Evolutionary conservation across 345 rosid species (phyloP).

Genomic region (Xanthoceras sorbifolium): DNA sequence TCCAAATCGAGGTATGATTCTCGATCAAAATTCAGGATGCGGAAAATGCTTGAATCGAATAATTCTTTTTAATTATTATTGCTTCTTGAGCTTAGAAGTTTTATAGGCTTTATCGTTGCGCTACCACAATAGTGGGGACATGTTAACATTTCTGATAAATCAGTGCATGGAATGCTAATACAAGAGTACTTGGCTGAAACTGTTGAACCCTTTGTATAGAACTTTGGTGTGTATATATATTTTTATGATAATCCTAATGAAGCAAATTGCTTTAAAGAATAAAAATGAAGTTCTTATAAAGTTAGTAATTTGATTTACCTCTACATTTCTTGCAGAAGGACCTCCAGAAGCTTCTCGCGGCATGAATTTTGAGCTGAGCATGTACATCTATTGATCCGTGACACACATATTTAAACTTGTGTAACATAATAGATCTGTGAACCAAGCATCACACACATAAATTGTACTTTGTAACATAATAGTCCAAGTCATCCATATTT

Average conservation of each 20-base stretch:
- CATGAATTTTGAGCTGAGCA: slow-evolving; percentile 27
- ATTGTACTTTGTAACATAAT: background rate
- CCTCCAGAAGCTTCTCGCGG: slow-evolving; percentile 60
- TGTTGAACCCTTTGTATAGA: background rate
- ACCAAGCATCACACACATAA: slow-evolving; percentile 10
- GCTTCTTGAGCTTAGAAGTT: too few relatives aligned
- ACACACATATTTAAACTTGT: too few relatives aligned
- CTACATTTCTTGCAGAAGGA: slow-evolving; percentile 54
- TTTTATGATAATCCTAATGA: too few relatives aligned
- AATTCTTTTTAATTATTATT: too few relatives aligned
- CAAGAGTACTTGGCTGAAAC: background rate
- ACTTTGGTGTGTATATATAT: too few relatives aligned
- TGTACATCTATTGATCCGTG: too few relatives aligned
- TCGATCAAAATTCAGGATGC: background rate
- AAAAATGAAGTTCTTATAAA: background rate
- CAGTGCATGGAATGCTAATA: background rate
- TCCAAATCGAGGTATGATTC: slow-evolving; percentile 77
- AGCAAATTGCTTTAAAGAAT: background rate
- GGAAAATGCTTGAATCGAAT: background rate
- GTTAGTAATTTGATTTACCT: background rate
- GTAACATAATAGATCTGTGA: slow-evolving; percentile 23
- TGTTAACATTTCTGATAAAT: background rate
- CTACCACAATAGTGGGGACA: background rate
- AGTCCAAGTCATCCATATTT: too few relatives aligned
- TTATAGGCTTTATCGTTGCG: background rate